Base-by-base conservation (phyloP, 2,329 filamentous ascomycete species). In the Colletotrichum gigasporum region DNA sequence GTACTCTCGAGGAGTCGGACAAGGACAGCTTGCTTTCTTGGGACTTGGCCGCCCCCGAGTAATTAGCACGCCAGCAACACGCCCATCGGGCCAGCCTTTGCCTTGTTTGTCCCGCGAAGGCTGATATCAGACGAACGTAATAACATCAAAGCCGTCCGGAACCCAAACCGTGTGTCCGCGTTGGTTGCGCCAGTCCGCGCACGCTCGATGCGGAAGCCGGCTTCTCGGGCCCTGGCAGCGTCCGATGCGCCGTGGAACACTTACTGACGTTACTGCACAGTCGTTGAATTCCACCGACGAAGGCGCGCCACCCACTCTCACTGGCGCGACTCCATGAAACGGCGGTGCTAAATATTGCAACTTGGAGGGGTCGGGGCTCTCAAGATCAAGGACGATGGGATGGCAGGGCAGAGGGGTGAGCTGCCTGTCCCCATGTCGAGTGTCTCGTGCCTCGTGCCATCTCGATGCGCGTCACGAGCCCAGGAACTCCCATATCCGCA, bases 91-190 rank as follows among this genome's bases (percentile, higher is more conserved):
- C 32, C 26, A 44, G 18, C 51, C 3, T 14, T 39, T 18, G 12
- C 37, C 18, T 20, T 35, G 24, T 32, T 48, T 41, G 18, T 56
- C 41, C 14, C 4, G 52, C n/a, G 20, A 12, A 32, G 35, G 26
- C 18, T 35, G 34, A 35, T 62, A 50, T 50, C 59, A 10, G 42
- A 62, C 34, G 52, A 62, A 62, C 34, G 26, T 10, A 50, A 50
- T 42, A 16, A 12, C 10, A 39, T 22, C 34, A 42, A 37, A 14
- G 6, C 24, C 16, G 45, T 16, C 35, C 41, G 41, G 41, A 11
- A 44, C 18, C 41, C 41, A 24, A 22, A 22, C 10, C 24, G 39
- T n/a, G 37, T 26, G 14, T n/a, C 39, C 18, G 51, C 51, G 37
- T 26, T 32, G 35, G 12, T n/a, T 16, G 12, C 35, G n/a, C 5